Evolutionary conservation across 768 basidiomycete species (phyloP).

Genomic region (Gautieria morchelliformis): DNA sequence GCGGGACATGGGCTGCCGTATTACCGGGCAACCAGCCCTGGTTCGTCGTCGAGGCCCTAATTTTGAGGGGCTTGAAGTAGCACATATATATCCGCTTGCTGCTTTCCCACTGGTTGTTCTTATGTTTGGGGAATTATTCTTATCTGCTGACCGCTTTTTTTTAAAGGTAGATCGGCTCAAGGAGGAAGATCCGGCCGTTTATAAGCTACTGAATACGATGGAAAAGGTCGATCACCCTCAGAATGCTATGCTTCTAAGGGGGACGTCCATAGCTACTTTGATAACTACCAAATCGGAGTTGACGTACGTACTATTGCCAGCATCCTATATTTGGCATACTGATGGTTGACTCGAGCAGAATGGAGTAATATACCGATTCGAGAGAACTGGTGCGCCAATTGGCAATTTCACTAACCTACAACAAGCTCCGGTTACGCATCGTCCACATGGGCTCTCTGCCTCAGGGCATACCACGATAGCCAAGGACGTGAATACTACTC

Average conservation of each 20-base stretch:
- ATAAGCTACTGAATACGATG: background rate
- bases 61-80: background rate
- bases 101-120: too few relatives aligned
- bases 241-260: background rate
- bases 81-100: background rate
- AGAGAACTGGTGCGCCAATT: background rate
- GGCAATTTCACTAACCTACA: background rate
- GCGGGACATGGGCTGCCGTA: background rate
- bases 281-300: background rate
- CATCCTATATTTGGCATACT: background rate
- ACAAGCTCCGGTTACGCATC: background rate
- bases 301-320: background rate
- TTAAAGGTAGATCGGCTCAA: too few relatives aligned
- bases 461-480: background rate
- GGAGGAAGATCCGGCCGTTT: background rate
- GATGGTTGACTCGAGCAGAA: background rate
- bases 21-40: background rate
- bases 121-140: background rate
- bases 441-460: background rate
- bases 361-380: background rate
- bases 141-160: background rate
- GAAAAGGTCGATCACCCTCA: background rate
- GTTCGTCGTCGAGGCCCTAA: background rate
- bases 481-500: background rate
- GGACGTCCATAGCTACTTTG: background rate